Base-by-base conservation (phyloP, 1,284 basidiomycete species). In the Dichomitus squalens region DNA sequence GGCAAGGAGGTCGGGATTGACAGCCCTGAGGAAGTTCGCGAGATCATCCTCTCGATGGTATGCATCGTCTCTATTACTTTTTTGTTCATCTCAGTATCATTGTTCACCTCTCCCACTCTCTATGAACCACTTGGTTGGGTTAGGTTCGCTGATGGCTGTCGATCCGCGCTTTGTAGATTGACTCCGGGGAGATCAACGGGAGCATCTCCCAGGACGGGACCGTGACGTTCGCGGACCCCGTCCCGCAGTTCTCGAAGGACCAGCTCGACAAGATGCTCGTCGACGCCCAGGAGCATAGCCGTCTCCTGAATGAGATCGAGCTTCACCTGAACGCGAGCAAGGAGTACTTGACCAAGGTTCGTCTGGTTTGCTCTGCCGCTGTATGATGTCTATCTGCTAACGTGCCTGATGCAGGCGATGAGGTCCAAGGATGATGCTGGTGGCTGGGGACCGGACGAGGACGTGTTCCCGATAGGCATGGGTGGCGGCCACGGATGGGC, bases 11-110 rank as follows among this genome's bases (percentile, higher is more conserved):
- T 90, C 43, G 83, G 81, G 31, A 80, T 87, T 38, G 75, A 80
- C 3, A 79, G 69, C 36, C 76, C 83, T 55, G 81, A 79, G 29
- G 80, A 80, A 39, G 84, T 90, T 11, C 78, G 84, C 29, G 73
- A 73, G 4, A 68, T 92, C 43, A 73, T 94, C 31, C 67, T 88
- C 6, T 83, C 79, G 68, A 93, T 94, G 88, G 91, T 92, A 60
- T 53, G 80, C 70, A 7, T n/a, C n/a, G n/a, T n/a, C n/a, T n/a
- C n/a, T n/a, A n/a, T n/a, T n/a, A n/a, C 33, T n/a, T 21, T 52
- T 52, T 46, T 25, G 21, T 20, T 41, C 16, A 14, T 34, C 34
- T 23, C 21, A n/a, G 6, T 21, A 14, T 34, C 16, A 20, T 0
- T 20, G 36, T 49, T 50, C 14, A 9, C 33, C 20, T 40, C 27